Percentiles rank a stretch among this genome's conserved stretches.
Evolutionary conservation across 2,329 filamentous ascomycete genomes (phyloP).

Genomic region (Colletotrichum nymphaeae): DNA sequence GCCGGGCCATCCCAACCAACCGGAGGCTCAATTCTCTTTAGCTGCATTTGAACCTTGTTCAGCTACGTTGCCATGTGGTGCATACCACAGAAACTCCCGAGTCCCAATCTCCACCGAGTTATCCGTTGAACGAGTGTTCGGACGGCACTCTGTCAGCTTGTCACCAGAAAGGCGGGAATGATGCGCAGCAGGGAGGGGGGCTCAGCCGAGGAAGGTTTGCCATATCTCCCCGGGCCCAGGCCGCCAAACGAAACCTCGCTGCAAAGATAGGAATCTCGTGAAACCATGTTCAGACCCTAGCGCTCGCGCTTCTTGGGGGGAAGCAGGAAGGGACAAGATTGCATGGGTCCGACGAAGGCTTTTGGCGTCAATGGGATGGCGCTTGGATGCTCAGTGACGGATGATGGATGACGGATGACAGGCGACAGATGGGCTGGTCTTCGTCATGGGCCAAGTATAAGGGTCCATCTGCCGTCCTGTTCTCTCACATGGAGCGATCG

Average conservation of each 20-base stretch:
- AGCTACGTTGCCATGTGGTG: not conserved
- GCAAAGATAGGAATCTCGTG: slow-evolving; percentile 28
- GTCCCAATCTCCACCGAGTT: not conserved
- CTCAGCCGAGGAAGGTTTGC: not conserved
- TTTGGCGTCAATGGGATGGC: slow-evolving; percentile 17
- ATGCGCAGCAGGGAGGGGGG: slow-evolving; percentile 23
- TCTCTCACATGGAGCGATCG: not conserved
- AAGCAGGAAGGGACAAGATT: not conserved
- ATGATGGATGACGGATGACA: not conserved
- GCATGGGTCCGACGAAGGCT: not conserved
- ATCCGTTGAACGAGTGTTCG: slow-evolving; percentile 22
- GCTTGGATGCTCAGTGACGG: slow-evolving; percentile 22
- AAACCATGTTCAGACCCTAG: slow-evolving; percentile 31
- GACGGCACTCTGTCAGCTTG: slow-evolving; percentile 4
- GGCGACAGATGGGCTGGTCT: not conserved
- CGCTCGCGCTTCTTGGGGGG: slow-evolving; percentile 13
- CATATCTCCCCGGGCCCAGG: not conserved
- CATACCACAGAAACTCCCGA: not conserved
- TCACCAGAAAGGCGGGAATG: not conserved
- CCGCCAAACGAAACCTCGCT: slow-evolving; percentile 22
- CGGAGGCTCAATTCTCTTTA: not conserved
- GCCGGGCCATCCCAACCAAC: slow-evolving; percentile 20
- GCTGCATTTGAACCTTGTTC: not conserved
- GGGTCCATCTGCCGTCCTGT: slow-evolving; percentile 2
- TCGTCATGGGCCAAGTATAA: slow-evolving; percentile 24